Conservation (phyloP, 169 alveolate genomes). For the Plasmodium gaboni region DNA sequence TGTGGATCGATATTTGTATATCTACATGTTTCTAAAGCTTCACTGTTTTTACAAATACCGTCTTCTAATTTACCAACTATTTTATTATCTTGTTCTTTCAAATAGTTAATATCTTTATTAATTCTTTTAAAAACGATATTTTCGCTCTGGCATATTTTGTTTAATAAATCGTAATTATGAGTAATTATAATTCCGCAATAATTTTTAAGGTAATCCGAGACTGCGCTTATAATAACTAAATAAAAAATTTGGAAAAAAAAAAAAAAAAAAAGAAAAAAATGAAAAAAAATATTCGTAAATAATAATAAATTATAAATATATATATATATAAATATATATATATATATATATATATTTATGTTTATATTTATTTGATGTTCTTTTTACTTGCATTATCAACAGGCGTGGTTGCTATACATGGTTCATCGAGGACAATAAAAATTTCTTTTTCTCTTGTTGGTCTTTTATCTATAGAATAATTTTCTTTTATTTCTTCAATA, state of each 20-base stretch:
- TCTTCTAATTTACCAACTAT: slow-evolving; percentile 24
- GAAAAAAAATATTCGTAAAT: background rate
- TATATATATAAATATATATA: background rate
- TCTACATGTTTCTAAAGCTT: slow-evolving; percentile 73
- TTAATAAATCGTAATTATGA: slow-evolving; percentile 69
- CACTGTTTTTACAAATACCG: slow-evolving; percentile 72
- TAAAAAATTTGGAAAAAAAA: background rate
- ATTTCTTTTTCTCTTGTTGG: slow-evolving; percentile 34
- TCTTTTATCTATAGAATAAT: slow-evolving; percentile 19
- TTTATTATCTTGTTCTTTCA: slow-evolving; percentile 12
- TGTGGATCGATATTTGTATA: slow-evolving; percentile 40
- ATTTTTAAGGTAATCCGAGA: slow-evolving; percentile 55
- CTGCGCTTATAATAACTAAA: slow-evolving; percentile 69
- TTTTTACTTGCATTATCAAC: slow-evolving; percentile 71
- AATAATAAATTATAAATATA: background rate
- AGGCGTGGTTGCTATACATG: slow-evolving; percentile 75
- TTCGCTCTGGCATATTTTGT: slow-evolving; percentile 59
- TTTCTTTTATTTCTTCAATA: slow-evolving; percentile 73
- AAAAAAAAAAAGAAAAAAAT: background rate
- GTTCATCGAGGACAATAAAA: slow-evolving; percentile 72
- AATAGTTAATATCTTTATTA: slow-evolving; percentile 39
- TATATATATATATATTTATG: background rate
- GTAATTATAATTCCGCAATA: slow-evolving; percentile 75
- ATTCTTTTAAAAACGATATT: slow-evolving; percentile 62
- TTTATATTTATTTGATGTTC: background rate